Evolutionary conservation across 2,329 filamentous ascomycete genomes (phyloP), one percentile per base, ranked within the genome.

Genomic region (Trichoderma sp.): DNA sequence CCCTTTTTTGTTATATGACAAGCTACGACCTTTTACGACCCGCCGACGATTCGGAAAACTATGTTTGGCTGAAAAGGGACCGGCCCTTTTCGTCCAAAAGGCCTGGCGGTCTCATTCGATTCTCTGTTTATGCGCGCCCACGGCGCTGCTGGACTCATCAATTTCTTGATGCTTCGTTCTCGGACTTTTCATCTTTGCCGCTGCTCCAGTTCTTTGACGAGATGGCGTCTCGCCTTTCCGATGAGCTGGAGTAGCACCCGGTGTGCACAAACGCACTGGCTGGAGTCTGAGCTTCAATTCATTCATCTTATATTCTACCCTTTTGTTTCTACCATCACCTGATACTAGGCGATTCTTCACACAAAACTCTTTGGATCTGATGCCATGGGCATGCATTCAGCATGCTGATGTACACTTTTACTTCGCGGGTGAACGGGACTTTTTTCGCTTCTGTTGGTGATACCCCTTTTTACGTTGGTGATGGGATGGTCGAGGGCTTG

Each of bases 401-500:
- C 50, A 41, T 63, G 39, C 15, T 63, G 59, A 44, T 67, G 68
- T 71, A 66, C 52, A 30, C 63, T 59, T 21, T 10, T 41, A 34
- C 61, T 64, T 55, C 39, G 45, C 62, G 45, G 50, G 58, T 68
- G 69, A 62, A 68, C 68, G 70, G 67, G 68, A 64, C 66, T 66
- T 72, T 70, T 60, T 74, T 74, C 71, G 65, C 68, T 75, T 75
- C 70, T 72, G 69, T 63, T 71, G 72, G 72, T 71, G 74, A 76
- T 76, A 76, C 74, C 74, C 74, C 70, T 69, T 75, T 68, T 52
- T 47, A 48, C 50, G 28, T 47, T 45, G 64, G 52, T 51, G 64
- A 63, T 17, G 67, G 67, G 56, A 44, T 52, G 43, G 39, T 59
- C 10, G 45, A 41, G 59, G 34, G 51, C 52, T 30, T 3, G 45